Evolutionary conservation across 2,329 filamentous ascomycete species (phyloP), one percentile per base, ranked within the genome.

Genomic region (Cercospora sp.): DNA sequence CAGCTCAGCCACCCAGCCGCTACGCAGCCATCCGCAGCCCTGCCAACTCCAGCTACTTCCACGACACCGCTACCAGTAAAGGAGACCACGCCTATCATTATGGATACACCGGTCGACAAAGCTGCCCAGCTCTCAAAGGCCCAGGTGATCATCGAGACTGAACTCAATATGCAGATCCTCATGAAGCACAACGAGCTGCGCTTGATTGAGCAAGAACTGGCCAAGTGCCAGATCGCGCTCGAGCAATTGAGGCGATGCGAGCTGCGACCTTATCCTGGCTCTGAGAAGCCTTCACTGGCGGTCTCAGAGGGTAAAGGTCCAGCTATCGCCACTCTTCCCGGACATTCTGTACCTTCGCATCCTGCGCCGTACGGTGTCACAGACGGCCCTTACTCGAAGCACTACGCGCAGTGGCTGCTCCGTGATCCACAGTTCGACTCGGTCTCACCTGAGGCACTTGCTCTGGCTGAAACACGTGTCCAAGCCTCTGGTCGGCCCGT

Each of bases 331-430:
- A 82, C 86, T 71, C 84, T 83, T 72, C 80, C 85, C 71, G 89
- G 89, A 74, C 88, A 89, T 73, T 84, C 87, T 69, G 84, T 89
- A 73, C 91, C 93, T 68, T 84, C 88, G 75, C 93, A 91, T 84
- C 92, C 94, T 42, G 88, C 95, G 55, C 91, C 95, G 3, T 97
- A 94, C 84, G 94, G 94, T 73, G 92, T 97, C 66, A 89, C 89
- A 16, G 92, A 97, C 75, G 95, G 95, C 10, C 94, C 95, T 2
- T 98, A 98, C 81, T 90, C 93, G 69, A 90, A 93, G 73, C 95
- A 98, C 82, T 97, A 97, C 81, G 90, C 93, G 78, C 93, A 92
- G 84, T 99, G 95, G 95, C 88, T 99, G 73, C 89, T 98, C 68
- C 92, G 91, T 62, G 93, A 97, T 80, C 87, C 91, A 66, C 88